Evolutionary conservation across 495 filamentous ascomycete genomes (phyloP).

Genomic region (Cenococcum geophilum): DNA sequence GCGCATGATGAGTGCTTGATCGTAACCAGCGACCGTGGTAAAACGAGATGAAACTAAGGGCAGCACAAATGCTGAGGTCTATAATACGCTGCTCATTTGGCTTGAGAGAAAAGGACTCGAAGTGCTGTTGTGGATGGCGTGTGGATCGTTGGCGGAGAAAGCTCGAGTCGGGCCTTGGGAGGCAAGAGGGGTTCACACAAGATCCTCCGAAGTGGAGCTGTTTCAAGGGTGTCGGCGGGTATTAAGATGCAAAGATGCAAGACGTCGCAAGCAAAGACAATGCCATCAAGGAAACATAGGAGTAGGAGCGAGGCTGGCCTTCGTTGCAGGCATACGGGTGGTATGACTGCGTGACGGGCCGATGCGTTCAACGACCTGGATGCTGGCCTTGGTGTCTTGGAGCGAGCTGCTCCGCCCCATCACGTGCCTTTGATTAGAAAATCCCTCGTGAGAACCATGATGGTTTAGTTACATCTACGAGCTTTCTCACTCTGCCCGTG

Average conservation of each 20-base stretch:
- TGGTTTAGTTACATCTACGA: not conserved
- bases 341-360: not conserved
- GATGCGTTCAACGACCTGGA: not conserved
- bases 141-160: not conserved
- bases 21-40: conserved; percentile 2
- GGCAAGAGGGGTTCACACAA: conserved; percentile 7
- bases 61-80: conserved; percentile 19
- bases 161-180: not conserved
- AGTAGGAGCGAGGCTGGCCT: not conserved
- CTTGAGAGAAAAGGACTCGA: not conserved
- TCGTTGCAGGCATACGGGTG: not conserved
- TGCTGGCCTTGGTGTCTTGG: not conserved
- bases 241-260: not conserved
- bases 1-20: conserved; percentile 32
- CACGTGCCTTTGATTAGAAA: not conserved
- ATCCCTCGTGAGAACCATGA: not conserved
- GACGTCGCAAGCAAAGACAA: not conserved
- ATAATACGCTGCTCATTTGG: conserved; percentile 11
- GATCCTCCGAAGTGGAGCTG: not conserved
- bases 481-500: too few species aligned
- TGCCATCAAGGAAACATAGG: not conserved
- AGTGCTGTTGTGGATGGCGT: not conserved
- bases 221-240: not conserved
- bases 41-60: not conserved
- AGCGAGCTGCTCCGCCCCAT: not conserved